Evolutionary conservation across 2,329 filamentous ascomycete species (phyloP).

Genomic region (Grosmannia serpens): DNA sequence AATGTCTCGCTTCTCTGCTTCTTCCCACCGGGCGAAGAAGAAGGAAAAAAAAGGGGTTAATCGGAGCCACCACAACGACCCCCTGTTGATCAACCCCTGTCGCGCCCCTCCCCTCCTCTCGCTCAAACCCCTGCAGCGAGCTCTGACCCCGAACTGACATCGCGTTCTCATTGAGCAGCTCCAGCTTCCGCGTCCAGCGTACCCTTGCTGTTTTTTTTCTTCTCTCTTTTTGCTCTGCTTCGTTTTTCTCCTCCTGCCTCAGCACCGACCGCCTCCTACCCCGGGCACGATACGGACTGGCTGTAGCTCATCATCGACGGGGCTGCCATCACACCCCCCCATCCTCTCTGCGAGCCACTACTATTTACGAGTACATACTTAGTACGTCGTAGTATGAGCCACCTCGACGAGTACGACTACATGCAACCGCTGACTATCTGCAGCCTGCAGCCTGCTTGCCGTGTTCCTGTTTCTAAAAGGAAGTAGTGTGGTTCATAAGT

Average conservation of each 20-base stretch:
- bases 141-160: conserved; percentile 1
- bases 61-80: neutral
- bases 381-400: too few relatives aligned
- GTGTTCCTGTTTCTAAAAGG: neutral
- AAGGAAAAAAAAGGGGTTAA: neutral
- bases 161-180: conserved; percentile 8
- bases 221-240: neutral
- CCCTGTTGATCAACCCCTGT: neutral
- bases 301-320: neutral
- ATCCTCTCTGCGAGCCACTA: too few relatives aligned
- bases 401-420: too few relatives aligned
- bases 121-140: conserved; percentile 1
- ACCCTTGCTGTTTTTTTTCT: neutral
- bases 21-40: neutral
- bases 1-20: neutral
- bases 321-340: too few relatives aligned
- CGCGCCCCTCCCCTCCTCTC: neutral
- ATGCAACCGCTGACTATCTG: neutral
- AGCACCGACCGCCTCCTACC: neutral
- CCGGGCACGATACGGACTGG: too few relatives aligned
- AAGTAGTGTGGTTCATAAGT: neutral
- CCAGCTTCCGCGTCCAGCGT: conserved; percentile 6
- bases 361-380: too few relatives aligned
- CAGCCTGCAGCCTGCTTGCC: neutral
- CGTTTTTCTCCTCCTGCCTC: conserved; percentile 10